Percentiles rank a stretch among this genome's conserved stretches.
Evolutionary conservation across 2,329 filamentous ascomycete species (phyloP).

Genomic region (Diatrype stigma): DNA sequence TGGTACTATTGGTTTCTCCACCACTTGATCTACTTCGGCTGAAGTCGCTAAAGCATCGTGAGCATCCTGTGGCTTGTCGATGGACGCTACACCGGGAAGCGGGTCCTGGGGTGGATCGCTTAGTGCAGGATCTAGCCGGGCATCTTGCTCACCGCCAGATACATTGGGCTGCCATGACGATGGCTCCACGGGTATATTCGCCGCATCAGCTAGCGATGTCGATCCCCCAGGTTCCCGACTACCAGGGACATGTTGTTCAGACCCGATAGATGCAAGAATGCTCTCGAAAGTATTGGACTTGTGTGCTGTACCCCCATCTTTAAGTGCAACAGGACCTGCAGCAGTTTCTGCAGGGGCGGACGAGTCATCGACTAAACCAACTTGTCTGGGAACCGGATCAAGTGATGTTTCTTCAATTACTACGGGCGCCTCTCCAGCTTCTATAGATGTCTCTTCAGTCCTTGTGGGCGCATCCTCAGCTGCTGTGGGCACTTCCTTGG

Average conservation of each 20-base stretch:
- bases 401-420: neutral
- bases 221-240: slow-evolving; percentile 9
- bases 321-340: slow-evolving; percentile 5
- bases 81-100: slow-evolving; percentile 8
- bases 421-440: neutral
- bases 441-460: neutral
- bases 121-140: slow-evolving; percentile 13
- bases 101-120: slow-evolving; percentile 12
- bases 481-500: neutral
- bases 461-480: neutral
- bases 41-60: too few relatives aligned
- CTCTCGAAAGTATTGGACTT: slow-evolving; percentile 4
- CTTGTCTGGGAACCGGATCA: neutral
- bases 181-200: slow-evolving; percentile 14
- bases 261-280: slow-evolving; percentile 4
- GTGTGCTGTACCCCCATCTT: slow-evolving; percentile 4
- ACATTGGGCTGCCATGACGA: slow-evolving; percentile 13
- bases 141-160: slow-evolving; percentile 20
- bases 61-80: slow-evolving; percentile 13
- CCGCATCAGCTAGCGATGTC: slow-evolving; percentile 10
- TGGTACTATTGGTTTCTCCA: slow-evolving; percentile 5
- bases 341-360: neutral
- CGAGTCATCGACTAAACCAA: neutral
- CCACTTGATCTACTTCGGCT: slow-evolving; percentile 12
- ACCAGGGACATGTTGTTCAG: slow-evolving; percentile 5